A percentile compares a stretch with the other conserved stretches of the same genome.
Evolutionary conservation across 2,329 filamentous ascomycete species (phyloP).

Genomic region (Lasiodiplodia theobromae): DNA sequence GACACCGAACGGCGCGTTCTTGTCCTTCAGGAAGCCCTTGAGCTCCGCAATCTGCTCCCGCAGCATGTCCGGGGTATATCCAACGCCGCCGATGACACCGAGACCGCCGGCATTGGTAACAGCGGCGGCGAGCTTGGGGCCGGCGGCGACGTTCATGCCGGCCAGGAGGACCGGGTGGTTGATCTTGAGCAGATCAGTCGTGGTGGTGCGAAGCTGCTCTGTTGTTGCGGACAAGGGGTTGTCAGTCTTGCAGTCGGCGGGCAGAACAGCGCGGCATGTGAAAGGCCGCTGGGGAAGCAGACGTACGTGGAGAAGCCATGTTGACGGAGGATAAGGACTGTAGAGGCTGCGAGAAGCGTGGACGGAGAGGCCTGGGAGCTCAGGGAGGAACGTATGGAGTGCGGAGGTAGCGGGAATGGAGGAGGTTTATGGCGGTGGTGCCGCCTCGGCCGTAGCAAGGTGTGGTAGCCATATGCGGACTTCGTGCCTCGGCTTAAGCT

Average conservation of each 20-base stretch:
- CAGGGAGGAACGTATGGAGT: constrained; percentile 11
- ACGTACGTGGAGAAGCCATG: constrained; percentile 85
- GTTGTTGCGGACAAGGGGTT: background rate
- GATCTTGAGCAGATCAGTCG: constrained; percentile 97
- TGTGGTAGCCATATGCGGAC: constrained; percentile 7
- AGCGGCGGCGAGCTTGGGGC: constrained; percentile 92
- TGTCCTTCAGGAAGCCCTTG: constrained; percentile 85
- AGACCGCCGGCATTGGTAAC: constrained; percentile 97
- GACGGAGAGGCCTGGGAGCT: background rate
- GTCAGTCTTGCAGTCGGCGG: background rate
- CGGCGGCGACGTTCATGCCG: constrained; percentile 98
- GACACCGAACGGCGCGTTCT: constrained; percentile 94
- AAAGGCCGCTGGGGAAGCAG: background rate
- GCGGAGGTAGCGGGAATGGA: constrained; percentile 18
- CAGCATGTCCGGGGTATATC: constrained; percentile 97
- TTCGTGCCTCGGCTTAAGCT: constrained; percentile 19
- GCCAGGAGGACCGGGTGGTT: constrained; percentile 95
- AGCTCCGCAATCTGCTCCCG: constrained; percentile 93
- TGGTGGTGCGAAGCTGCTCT: constrained; percentile 75
- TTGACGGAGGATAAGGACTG: constrained; percentile 34
- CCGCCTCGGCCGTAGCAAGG: constrained; percentile 19
- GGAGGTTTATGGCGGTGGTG: constrained; percentile 31
- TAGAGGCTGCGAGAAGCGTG: constrained; percentile 14
- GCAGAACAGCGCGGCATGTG: constrained; percentile 27
- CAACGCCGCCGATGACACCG: constrained; percentile 93